phyloP scores from a whole-genome alignment of 108 stramenopile genomes.

The Nitzschia inconspicua region DNA sequence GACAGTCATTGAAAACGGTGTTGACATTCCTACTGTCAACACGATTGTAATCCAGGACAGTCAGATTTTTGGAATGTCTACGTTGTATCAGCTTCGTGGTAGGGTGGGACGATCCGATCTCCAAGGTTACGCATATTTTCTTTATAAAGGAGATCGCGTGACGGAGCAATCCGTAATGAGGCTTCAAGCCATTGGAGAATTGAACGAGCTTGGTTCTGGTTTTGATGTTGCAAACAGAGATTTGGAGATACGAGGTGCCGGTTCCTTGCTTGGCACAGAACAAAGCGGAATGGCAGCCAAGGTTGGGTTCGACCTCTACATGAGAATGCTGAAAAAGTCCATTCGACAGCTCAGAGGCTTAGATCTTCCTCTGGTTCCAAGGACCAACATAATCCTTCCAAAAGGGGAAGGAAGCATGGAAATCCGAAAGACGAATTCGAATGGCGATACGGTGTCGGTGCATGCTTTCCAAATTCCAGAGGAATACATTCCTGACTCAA shows the following conservation, averaged over 20 bases:
- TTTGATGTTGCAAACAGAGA: slow-evolving; percentile 92
- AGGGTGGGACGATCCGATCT: slow-evolving; percentile 89
- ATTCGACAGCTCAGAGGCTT: slow-evolving; percentile 81
- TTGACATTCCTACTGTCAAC: slow-evolving; percentile 94
- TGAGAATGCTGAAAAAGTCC: slow-evolving; percentile 91
- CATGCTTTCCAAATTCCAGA: slow-evolving; percentile 60
- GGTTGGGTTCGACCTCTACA: slow-evolving; percentile 95
- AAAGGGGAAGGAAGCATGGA: slow-evolving; percentile 65
- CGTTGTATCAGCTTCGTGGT: slow-evolving; percentile 93
- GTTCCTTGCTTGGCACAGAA: slow-evolving; percentile 86
- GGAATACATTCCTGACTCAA: slow-evolving; percentile 54
- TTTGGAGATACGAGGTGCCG: slow-evolving; percentile 94
- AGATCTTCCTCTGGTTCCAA: slow-evolving; percentile 71
- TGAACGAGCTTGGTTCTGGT: slow-evolving; percentile 84
- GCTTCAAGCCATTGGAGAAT: slow-evolving; percentile 82
- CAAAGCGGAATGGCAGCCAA: slow-evolving; percentile 90
- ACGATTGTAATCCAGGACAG: slow-evolving; percentile 92
- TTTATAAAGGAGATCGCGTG: slow-evolving; percentile 62
- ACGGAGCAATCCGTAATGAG: slow-evolving; percentile 79
- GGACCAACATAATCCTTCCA: slow-evolving; percentile 73
- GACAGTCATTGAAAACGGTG: slow-evolving; percentile 96
- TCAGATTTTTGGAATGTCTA: slow-evolving; percentile 91
- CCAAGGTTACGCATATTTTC: slow-evolving; percentile 89
- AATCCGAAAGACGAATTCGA: slow-evolving; percentile 23
- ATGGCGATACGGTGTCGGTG: slow-evolving; percentile 4